Evolutionary conservation across 345 rosid species (phyloP).

Genomic region (Erysimum cheiranthoides): DNA sequence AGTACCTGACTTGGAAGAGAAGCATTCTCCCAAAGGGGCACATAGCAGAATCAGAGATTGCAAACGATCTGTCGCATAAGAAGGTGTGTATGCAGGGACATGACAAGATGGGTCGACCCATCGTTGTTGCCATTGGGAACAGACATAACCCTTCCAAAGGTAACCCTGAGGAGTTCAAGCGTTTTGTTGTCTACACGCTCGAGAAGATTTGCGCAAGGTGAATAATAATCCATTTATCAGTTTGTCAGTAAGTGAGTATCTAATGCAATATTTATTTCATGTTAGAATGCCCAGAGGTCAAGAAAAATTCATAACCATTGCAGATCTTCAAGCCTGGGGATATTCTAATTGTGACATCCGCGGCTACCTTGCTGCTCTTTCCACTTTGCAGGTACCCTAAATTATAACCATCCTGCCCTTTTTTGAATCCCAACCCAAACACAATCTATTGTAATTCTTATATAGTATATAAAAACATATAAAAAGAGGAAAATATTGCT

Average conservation of each 20-base stretch:
- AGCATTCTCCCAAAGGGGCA: conserved; percentile 62
- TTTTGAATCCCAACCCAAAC: no score
- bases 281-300: conserved; percentile 77
- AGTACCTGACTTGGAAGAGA: conserved; percentile 76
- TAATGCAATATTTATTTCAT: not conserved
- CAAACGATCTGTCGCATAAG: conserved; percentile 65
- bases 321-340: conserved; percentile 92
- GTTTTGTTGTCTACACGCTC: conserved; percentile 71
- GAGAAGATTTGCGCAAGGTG: conserved; percentile 80
- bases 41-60: conserved; percentile 61
- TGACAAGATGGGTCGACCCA: conserved; percentile 78
- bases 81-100: conserved; percentile 77
- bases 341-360: conserved; percentile 75
- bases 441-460: no score
- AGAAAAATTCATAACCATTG: conserved; percentile 73
- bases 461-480: not conserved
- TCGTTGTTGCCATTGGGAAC: conserved; percentile 59
- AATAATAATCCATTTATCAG: not conserved
- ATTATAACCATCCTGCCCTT: no score
- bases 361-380: conserved; percentile 70
- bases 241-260: not conserved
- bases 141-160: conserved; percentile 74
- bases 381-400: conserved; percentile 68
- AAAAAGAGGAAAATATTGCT: not conserved
- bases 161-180: conserved; percentile 76